These are phyloP conservation scores for Lagenaria siceraria DNA, from an alignment of 306 rosid species.

Conservation along the genomic window DNA sequence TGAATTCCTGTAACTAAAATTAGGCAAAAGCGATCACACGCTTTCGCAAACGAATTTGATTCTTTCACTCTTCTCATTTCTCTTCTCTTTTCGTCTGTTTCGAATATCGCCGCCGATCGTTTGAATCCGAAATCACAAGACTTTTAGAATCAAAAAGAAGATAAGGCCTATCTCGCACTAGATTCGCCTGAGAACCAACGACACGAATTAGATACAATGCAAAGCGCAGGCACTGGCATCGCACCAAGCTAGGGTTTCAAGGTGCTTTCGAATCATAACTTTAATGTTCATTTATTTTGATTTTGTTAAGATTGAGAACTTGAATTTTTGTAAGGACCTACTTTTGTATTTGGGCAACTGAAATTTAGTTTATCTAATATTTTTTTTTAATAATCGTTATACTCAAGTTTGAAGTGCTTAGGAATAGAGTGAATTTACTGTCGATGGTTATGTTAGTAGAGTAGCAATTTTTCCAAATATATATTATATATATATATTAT, in stretches of 20 bases:
- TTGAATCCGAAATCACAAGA: no score
- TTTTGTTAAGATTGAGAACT: neutral
- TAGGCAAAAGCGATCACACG: no score
- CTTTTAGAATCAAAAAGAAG: no score
- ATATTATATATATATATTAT: no score
- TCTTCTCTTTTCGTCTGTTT: no score
- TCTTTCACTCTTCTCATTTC: no score
- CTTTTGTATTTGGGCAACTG: neutral
- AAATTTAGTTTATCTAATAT: neutral
- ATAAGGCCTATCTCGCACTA: no score
- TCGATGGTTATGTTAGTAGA: neutral
- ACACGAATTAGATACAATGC: constrained; percentile 87
- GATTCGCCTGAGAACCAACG: no score
- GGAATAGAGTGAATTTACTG: neutral
- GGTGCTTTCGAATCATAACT: constrained; percentile 11
- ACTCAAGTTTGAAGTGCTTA: neutral
- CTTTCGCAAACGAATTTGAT: no score
- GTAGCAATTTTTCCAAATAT: no score
- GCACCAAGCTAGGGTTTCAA: constrained; percentile 74
- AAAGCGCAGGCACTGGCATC: constrained; percentile 93
- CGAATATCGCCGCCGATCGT: no score
- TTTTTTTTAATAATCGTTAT: neutral
- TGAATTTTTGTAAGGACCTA: neutral
- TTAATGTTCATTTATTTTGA: neutral
- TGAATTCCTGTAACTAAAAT: no score